These are phyloP conservation scores for Calocybe indica DNA, from an alignment of 768 basidiomycete species.

Conservation along the genomic window DNA sequence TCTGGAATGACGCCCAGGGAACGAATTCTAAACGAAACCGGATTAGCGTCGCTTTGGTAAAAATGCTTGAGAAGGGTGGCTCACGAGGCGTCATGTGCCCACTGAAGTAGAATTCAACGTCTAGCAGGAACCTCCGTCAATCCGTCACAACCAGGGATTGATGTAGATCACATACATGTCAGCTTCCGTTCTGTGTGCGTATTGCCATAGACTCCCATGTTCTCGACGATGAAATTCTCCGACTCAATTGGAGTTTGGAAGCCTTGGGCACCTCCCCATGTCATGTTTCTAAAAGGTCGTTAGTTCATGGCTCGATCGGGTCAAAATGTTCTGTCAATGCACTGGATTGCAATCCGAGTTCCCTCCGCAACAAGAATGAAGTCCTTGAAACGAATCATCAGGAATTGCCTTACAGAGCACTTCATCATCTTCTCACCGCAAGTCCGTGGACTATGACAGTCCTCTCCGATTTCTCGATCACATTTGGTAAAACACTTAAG, in stretches of 20 bases:
- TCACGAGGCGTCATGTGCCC: conserved; percentile 58
- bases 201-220: conserved; percentile 57
- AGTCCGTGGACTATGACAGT: conserved; percentile 65
- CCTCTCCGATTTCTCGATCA: conserved; percentile 63
- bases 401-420: conserved; percentile 22
- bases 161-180: conserved; percentile 39
- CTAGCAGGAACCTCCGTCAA: conserved; percentile 18
- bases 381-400: conserved; percentile 18
- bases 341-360: conserved; percentile 52
- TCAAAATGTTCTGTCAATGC: conserved; percentile 6
- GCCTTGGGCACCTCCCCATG: conserved; percentile 58
- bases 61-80: conserved; percentile 10
- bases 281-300: conserved; percentile 27
- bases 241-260: conserved; percentile 57
- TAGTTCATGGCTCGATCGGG: conserved; percentile 1
- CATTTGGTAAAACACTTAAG: conserved; percentile 58
- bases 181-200: conserved; percentile 59
- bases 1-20: conserved; percentile 40
- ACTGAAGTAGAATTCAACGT: conserved; percentile 52
- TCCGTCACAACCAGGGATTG: neutral
- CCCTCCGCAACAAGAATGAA: conserved; percentile 39
- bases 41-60: neutral
- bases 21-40: conserved; percentile 32
- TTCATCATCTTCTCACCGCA: conserved; percentile 39
- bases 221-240: conserved; percentile 58